These are phyloP conservation scores for Yamadazyma spencermartinsiae DNA, from an alignment of 1,139 yeast genomes.

Conservation along the genomic window DNA sequence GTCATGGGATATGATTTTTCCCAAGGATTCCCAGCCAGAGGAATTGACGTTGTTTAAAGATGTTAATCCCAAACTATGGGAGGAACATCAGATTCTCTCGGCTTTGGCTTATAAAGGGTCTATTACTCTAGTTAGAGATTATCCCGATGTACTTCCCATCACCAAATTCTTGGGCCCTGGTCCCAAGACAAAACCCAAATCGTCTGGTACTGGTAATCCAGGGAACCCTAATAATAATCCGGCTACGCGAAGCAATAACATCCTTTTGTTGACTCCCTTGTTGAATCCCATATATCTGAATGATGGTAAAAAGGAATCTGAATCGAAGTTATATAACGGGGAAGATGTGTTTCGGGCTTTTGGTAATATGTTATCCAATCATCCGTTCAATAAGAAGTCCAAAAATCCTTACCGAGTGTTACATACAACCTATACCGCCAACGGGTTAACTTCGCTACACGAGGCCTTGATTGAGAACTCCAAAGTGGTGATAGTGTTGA, in stretches of 20 bases:
- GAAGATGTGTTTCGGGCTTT: constrained; percentile 59
- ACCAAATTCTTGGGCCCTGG: constrained; percentile 28
- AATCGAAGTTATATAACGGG: constrained; percentile 41
- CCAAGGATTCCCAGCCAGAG: constrained; percentile 30
- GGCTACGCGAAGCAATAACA: constrained; percentile 26
- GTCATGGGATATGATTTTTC: constrained; percentile 51
- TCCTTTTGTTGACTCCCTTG: constrained; percentile 56
- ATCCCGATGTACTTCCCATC: constrained; percentile 53
- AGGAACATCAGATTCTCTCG: constrained; percentile 46
- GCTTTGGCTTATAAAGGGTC: constrained; percentile 52
- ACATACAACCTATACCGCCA: constrained; percentile 66
- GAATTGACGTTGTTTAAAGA: constrained; percentile 27
- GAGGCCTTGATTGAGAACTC: constrained; percentile 57
- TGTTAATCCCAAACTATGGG: constrained; percentile 36
- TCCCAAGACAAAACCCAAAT: constrained; percentile 2
- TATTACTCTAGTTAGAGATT: constrained; percentile 59
- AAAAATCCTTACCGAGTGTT: constrained; percentile 46
- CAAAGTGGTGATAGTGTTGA: constrained; percentile 56
- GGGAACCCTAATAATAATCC: constrained; percentile 16
- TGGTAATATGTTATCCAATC: constrained; percentile 43
- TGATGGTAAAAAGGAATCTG: constrained; percentile 9
- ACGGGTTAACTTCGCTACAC: constrained; percentile 60
- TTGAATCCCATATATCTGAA: constrained; percentile 45
- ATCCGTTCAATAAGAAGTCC: constrained; percentile 23
- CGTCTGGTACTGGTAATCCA: constrained; percentile 1